Evolutionary conservation across 164 flowering plant genomes (phyloP).

Genomic region (Umbilicus rupestris): DNA sequence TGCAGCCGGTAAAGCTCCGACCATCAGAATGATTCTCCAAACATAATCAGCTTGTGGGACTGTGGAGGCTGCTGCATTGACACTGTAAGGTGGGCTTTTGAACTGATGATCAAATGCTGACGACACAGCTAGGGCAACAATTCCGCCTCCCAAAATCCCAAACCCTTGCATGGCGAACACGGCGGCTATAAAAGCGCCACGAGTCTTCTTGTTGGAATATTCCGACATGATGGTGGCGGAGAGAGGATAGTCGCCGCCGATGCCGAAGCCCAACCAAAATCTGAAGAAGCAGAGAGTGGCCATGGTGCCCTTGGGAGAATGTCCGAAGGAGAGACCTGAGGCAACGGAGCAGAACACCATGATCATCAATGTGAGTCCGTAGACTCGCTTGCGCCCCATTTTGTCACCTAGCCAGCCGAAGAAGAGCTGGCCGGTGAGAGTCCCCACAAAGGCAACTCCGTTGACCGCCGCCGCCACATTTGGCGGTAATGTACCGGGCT

Average conservation of each 20-base stretch:
- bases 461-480: constrained; percentile 25
- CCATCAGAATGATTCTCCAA: constrained; percentile 38
- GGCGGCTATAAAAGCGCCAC: constrained; percentile 19
- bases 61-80: constrained; percentile 14
- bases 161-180: too few relatives aligned
- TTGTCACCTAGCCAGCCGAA: constrained; percentile 33
- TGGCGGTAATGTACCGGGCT: constrained; percentile 27
- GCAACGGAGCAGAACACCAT: constrained; percentile 25
- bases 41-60: constrained; percentile 30
- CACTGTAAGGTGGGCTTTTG: constrained; percentile 11
- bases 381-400: constrained; percentile 25
- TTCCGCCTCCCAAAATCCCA: constrained; percentile 21
- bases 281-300: constrained; percentile 24
- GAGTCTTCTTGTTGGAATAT: constrained; percentile 19
- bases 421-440: too few relatives aligned
- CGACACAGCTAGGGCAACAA: constrained; percentile 16
- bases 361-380: constrained; percentile 24
- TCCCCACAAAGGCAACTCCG: constrained; percentile 22
- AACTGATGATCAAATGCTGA: constrained; percentile 11
- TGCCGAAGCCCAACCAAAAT: constrained; percentile 22
- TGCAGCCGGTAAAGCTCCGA: constrained; percentile 39
- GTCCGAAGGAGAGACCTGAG: constrained; percentile 23
- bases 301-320: constrained; percentile 11
- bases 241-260: constrained; percentile 19
- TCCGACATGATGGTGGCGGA: constrained; percentile 23